Base-by-base conservation (phyloP, 768 basidiomycete species). In the Agrocybe praecox region DNA sequence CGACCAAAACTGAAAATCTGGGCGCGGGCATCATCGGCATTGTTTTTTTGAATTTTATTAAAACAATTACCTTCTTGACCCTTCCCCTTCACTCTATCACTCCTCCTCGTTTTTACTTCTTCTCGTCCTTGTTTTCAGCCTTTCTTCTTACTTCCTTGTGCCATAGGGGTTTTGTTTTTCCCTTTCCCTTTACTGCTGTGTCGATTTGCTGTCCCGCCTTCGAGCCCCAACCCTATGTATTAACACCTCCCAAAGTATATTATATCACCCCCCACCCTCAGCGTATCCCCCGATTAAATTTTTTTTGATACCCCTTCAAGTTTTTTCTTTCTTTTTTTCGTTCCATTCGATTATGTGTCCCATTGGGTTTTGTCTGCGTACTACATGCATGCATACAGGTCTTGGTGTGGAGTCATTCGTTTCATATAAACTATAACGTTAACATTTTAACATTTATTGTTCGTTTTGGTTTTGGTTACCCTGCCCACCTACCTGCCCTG, bases 131-230 rank as follows among this genome's bases (percentile, higher is more conserved):
- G 17, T 34, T 45, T 50, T 42, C n/a, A 22, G 22, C 18, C 54
- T 51, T 55, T 57, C 12, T 4, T n/a, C 12, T 34, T 15, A 7
- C 15, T 40, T 6, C 36, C 36, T 40, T 40, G 36, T 46, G 32
- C 36, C 46, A 53, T 36, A 22, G 53, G 53, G 21, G 14, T 51
- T 40, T 26, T 15, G 18, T 48, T 57, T 40, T 43, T 33, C 24
- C 23, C 49, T 48, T 18, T 58, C 44, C 52, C 26, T 51, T 55
- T 43, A 55, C 53, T 52, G 51, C 57, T 59, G n/a, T 50, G 53
- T 46, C 44, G 45, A 54, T 46, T 54, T 59, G 58, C 58, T 59
- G 40, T 59, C 52, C 33, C 49, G 40, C 58, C 52, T 42, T 52
- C 36, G 36, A 40, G 36, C 14, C 36, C 36, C 36, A n/a, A 42